phyloP scores from a whole-genome alignment of 306 rosid species.

The Castanea sativa region DNA sequence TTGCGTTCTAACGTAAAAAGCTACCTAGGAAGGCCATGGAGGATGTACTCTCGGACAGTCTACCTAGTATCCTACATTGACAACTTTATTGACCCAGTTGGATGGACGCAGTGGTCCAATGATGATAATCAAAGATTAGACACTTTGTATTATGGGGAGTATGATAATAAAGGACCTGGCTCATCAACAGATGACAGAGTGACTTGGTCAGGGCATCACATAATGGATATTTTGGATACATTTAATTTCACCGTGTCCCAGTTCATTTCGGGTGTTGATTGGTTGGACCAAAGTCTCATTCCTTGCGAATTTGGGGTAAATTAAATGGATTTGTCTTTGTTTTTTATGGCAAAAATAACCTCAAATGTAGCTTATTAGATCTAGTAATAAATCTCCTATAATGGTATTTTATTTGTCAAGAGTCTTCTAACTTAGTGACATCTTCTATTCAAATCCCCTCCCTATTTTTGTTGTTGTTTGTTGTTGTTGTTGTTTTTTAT shows the following conservation, averaged over 20 bases:
- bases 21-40: constrained; percentile 58
- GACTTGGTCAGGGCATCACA: constrained; percentile 49
- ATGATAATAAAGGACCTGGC: constrained; percentile 64
- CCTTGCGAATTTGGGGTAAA: constrained; percentile 44
- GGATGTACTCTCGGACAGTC: too few species aligned
- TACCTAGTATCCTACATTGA: too few species aligned
- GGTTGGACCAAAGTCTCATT: constrained; percentile 69
- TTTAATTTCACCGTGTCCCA: constrained; percentile 51
- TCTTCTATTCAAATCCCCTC: too few species aligned
- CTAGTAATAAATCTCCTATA: too few species aligned
- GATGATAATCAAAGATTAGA: constrained; percentile 25
- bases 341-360: not conserved
- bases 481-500: too few species aligned
- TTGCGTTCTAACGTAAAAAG: constrained; percentile 43
- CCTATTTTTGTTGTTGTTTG: too few species aligned
- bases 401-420: too few species aligned
- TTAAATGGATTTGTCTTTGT: not conserved
- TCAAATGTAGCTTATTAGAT: too few species aligned
- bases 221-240: constrained; percentile 60
- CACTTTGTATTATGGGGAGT: constrained; percentile 72
- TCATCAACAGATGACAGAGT: constrained; percentile 51
- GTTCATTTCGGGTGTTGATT: constrained; percentile 57
- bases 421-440: too few species aligned
- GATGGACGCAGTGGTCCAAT: too few species aligned
- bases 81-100: too few species aligned